These are phyloP conservation scores for Eimeria praecox DNA, from an alignment of 169 alveolate species.

Conservation along the genomic window DNA sequence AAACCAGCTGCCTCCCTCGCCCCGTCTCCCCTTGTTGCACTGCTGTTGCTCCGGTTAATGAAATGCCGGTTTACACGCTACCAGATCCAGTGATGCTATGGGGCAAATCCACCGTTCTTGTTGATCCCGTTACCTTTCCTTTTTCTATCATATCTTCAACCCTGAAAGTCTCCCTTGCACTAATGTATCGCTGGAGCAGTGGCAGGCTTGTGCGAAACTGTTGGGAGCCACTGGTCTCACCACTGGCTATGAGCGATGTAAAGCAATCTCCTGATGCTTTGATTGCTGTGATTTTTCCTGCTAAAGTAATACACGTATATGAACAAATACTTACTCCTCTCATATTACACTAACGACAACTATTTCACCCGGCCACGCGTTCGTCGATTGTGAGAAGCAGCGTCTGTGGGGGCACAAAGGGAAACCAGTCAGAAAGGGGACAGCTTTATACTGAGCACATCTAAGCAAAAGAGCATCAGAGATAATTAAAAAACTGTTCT, in stretches of 20 bases:
- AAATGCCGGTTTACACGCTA: neutral
- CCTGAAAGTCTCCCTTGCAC: neutral
- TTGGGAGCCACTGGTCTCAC: slow-evolving; percentile 18
- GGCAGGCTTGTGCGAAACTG: neutral
- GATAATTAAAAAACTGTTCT: neutral
- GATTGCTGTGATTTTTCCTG: neutral
- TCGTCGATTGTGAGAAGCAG: neutral
- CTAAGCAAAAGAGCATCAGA: neutral
- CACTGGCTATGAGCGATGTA: neutral
- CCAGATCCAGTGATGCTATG: neutral
- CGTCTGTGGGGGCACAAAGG: slow-evolving; percentile 4
- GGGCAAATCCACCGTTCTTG: too few relatives aligned
- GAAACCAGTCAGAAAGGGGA: neutral
- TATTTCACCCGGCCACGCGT: neutral
- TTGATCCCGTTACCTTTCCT: neutral
- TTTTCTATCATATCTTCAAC: neutral
- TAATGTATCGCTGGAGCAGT: neutral
- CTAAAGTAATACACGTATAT: neutral
- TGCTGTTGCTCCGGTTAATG: neutral
- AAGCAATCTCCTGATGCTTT: neutral
- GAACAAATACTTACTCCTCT: neutral
- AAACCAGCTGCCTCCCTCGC: neutral
- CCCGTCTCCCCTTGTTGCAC: neutral
- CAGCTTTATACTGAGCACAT: neutral
- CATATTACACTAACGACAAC: neutral